Percentiles rank a stretch among this genome's conserved stretches.
These are phyloP conservation scores for Epichloe glyceriae DNA, from an alignment of 2,329 filamentous ascomycete species.

Conservation along the genomic window DNA sequence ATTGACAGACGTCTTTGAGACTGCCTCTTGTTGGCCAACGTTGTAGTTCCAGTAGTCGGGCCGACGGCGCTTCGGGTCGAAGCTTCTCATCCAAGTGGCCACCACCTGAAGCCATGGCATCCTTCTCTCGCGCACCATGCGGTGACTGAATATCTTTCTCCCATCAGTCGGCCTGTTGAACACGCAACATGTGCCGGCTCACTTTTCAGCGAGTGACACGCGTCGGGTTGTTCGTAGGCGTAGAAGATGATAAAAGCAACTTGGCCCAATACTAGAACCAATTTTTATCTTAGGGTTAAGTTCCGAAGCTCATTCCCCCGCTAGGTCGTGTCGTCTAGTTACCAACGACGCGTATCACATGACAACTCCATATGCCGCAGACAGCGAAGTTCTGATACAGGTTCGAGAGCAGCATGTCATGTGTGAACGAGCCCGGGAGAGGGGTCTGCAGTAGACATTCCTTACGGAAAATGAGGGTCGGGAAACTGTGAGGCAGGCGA, in stretches of 20 bases:
- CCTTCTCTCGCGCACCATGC: conserved; percentile 40
- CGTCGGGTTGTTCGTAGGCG: conserved; percentile 20
- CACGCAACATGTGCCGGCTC: conserved; percentile 21
- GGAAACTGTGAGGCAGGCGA: conserved; percentile 71
- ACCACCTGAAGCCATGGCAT: conserved; percentile 41
- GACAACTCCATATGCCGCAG: conserved; percentile 34
- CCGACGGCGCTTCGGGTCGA: conserved; percentile 63
- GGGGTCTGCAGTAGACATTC: conserved; percentile 44
- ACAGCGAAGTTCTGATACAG: conserved; percentile 42
- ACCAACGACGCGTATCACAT: conserved; percentile 23
- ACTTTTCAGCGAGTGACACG: conserved; percentile 38
- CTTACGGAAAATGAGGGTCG: conserved; percentile 58
- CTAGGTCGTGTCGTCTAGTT: conserved; percentile 26
- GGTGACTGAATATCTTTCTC: conserved; percentile 44
- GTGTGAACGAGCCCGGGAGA: conserved; percentile 22
- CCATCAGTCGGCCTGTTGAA: conserved; percentile 32
- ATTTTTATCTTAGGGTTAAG: conserved; percentile 86
- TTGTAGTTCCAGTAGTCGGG: conserved; percentile 49
- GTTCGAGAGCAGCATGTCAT: conserved; percentile 46
- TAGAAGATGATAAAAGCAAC: conserved; percentile 62
- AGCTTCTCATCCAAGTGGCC: conserved; percentile 60
- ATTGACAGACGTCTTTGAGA: conserved; percentile 20
- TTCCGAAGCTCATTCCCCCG: conserved; percentile 62
- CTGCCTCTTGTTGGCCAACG: conserved; percentile 35
- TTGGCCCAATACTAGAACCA: conserved; percentile 64